These are phyloP conservation scores for Themeda triandra DNA, from an alignment of 176 grass and related monocot species.

Conservation along the genomic window DNA sequence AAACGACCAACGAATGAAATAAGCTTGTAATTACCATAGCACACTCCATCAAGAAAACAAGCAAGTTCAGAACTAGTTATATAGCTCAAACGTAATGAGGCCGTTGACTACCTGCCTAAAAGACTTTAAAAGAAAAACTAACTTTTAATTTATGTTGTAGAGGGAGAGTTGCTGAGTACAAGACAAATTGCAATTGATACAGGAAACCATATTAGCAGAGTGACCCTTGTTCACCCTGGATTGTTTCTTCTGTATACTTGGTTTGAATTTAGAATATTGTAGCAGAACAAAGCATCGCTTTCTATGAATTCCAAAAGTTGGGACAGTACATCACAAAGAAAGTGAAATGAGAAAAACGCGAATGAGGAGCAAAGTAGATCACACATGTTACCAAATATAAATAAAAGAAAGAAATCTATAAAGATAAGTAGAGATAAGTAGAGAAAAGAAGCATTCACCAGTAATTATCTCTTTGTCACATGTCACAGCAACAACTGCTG, in stretches of 20 bases:
- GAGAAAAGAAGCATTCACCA: slow-evolving; percentile 52
- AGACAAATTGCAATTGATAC: slow-evolving; percentile 14
- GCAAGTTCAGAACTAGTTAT: neutral
- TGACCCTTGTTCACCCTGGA: slow-evolving; percentile 6
- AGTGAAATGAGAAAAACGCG: neutral
- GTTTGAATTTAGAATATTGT: slow-evolving; percentile 11
- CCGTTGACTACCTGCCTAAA: neutral
- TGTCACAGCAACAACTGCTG: slow-evolving; percentile 82
- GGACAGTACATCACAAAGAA: neutral
- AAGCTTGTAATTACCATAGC: neutral
- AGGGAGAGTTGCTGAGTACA: neutral
- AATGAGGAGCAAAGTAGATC: neutral
- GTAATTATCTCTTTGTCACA: slow-evolving; percentile 89
- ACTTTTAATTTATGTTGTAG: neutral
- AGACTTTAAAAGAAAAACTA: neutral
- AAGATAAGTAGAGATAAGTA: slow-evolving; percentile 23
- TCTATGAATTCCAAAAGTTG: neutral
- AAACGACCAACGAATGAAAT: slow-evolving; percentile 17
- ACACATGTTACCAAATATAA: neutral
- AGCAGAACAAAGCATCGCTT: neutral
- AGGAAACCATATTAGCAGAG: slow-evolving; percentile 4
- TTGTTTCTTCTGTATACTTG: neutral
- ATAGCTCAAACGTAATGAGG: neutral
- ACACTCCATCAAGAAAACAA: slow-evolving; percentile 10
- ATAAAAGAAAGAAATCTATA: slow-evolving; percentile 15